Evolutionary conservation across 75 land plant genomes (phyloP).

Genomic region (Sequoia sempervirens): DNA sequence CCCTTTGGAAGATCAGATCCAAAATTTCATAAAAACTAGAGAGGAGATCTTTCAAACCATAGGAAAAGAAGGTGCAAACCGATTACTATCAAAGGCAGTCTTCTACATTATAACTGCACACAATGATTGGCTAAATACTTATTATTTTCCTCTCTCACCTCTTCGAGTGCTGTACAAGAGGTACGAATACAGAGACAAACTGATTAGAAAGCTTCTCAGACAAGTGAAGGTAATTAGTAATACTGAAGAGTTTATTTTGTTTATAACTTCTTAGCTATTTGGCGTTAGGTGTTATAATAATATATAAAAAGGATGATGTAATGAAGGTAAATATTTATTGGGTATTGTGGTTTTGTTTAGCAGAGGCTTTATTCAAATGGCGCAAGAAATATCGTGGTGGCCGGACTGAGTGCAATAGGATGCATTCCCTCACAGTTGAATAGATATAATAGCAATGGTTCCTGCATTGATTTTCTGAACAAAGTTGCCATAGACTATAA

Average conservation of each 20-base stretch:
- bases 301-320: too few species aligned
- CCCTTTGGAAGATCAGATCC: slow-evolving; percentile 15
- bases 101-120: slow-evolving; percentile 18
- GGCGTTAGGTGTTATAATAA: neutral
- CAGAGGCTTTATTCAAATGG: slow-evolving; percentile 30
- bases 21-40: slow-evolving; percentile 14
- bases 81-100: slow-evolving; percentile 12
- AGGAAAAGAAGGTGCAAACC: slow-evolving; percentile 5
- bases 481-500: slow-evolving; percentile 20
- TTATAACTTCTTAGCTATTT: neutral
- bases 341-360: neutral
- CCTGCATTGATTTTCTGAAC: slow-evolving; percentile 22
- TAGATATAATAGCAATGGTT: slow-evolving; percentile 19
- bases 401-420: slow-evolving; percentile 26
- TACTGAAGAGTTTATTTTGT: neutral
- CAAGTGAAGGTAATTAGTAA: slow-evolving; percentile 16
- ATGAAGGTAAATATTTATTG: neutral
- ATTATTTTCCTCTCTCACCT: slow-evolving; percentile 25
- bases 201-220: slow-evolving; percentile 3
- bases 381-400: slow-evolving; percentile 28
- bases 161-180: slow-evolving; percentile 12
- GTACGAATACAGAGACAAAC: slow-evolving; percentile 7
- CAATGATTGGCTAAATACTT: slow-evolving; percentile 37
- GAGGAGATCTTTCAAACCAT: slow-evolving; percentile 10
- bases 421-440: slow-evolving; percentile 32